Percentiles rank a stretch among this genome's conserved stretches.
Conservation (phyloP, 108 stramenopile species). For the Cyclotella sp. region DNA sequence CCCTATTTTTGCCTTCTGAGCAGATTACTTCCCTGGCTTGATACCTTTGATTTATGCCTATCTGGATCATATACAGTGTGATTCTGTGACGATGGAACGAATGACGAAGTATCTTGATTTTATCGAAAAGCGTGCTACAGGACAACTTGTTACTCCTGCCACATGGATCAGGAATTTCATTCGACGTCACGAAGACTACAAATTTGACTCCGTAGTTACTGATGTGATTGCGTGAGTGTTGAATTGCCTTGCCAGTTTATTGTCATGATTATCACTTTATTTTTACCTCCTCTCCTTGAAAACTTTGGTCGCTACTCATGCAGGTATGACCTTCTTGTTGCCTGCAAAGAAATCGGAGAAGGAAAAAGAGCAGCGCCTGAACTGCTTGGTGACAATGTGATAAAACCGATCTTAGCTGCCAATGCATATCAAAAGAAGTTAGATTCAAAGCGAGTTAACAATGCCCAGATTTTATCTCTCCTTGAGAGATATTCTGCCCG, state of each 20-base stretch:
- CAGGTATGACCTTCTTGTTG: constrained; percentile 84
- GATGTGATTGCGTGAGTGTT: constrained; percentile 81
- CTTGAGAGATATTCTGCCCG: constrained; percentile 49
- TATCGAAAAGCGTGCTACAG: constrained; percentile 87
- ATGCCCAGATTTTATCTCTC: constrained; percentile 66
- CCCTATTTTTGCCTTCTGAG: neutral
- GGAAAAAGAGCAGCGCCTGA: constrained; percentile 82
- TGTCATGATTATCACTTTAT: too few species aligned
- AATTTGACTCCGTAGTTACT: constrained; percentile 90
- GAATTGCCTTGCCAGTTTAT: neutral
- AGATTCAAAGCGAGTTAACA: constrained; percentile 74
- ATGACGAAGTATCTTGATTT: constrained; percentile 86
- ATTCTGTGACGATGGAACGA: constrained; percentile 73
- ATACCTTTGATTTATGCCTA: constrained; percentile 96
- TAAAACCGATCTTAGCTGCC: constrained; percentile 75
- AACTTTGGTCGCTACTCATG: neutral
- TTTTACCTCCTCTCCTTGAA: neutral
- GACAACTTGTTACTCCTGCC: constrained; percentile 94
- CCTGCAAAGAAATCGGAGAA: constrained; percentile 88
- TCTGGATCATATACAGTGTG: constrained; percentile 94
- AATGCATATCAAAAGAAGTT: constrained; percentile 87
- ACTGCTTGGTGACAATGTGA: constrained; percentile 72
- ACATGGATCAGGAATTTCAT: constrained; percentile 96
- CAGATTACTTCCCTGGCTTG: constrained; percentile 96
- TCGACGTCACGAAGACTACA: constrained; percentile 91